Base-by-base conservation (phyloP, 495 filamentous ascomycete species). In the Tuber melanosporum region DNA sequence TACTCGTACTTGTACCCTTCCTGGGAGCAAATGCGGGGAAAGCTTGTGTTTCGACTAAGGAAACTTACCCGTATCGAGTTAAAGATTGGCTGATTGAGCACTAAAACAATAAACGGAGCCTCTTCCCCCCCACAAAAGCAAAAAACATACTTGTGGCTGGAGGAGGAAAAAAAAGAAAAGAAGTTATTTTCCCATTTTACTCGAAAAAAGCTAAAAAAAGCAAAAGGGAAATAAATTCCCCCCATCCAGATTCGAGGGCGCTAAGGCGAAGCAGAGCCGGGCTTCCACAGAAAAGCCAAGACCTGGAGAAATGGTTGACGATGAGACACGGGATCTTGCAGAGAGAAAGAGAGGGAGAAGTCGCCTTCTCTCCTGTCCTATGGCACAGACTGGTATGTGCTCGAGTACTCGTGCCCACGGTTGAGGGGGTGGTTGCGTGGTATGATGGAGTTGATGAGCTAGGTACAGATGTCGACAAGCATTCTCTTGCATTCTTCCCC, bases 261-360 rank as follows among this genome's bases (percentile, higher is more conserved):
- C 78, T 74, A 78, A 73, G 26, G 72, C n/a, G 15, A 22, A 72
- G 71, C 32, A 52, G 73, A 42, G 44, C 66, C 26, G 10, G 52
- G 52, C n/a, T 32, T 62, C 57, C 76, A 71, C 70, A n/a, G 52
- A 26, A 52, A 78, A 49, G 78, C 73, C 52, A 75, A 78, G 78
- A 79, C 76, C 76, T 80, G 76, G 78, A 75, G 78, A 76, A 76
- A 76, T 70, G 52, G 52, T 62, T 71, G 77, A 73, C 75, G 73
- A 79, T 80, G 78, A 79, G 78, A 80, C 78, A 80, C 78, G 78
- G 78, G 78, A 80, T 80, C 78, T 71, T 45, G 73, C 78, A 73
- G 71, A 1, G 46, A 71, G 70, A 49, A 39, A 71, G 39, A n/a
- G 74, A 46, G 70, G 71, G 70, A 43, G 47, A 62, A 74, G 57